A percentile compares a stretch with the other conserved stretches of the same genome.
Evolutionary conservation across 192 early-diverging fungal genomes (phyloP).

Genomic region (Coemansia sp.): DNA sequence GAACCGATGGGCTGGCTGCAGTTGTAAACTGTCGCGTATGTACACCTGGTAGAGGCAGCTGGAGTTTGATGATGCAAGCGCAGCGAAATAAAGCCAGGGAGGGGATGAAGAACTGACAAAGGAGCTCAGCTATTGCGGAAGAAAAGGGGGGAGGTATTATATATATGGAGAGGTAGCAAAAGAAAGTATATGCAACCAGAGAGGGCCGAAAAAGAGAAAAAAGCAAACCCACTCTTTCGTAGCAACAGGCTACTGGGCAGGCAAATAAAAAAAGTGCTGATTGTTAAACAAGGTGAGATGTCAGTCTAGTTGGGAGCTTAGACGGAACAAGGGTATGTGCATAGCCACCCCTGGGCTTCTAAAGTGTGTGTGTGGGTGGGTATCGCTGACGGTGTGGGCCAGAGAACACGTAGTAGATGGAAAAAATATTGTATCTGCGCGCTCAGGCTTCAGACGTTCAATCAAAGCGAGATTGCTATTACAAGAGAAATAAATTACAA

Average conservation of each 20-base stretch:
- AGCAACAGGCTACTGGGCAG: neutral
- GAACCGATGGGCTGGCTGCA: slow-evolving; percentile 8
- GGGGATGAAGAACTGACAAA: slow-evolving; percentile 1
- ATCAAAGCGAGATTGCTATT: neutral
- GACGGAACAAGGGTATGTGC: slow-evolving; percentile 14
- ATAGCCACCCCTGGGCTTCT: slow-evolving; percentile 11
- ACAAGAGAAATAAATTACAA: neutral
- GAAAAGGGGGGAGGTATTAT: neutral
- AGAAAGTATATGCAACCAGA: slow-evolving; percentile 9
- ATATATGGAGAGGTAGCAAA: slow-evolving; percentile 1
- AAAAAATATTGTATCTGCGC: neutral
- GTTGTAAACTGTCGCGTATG: neutral
- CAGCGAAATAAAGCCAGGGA: slow-evolving; percentile 6
- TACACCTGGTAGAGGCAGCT: neutral
- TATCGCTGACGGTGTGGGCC: neutral
- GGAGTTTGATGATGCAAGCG: neutral
- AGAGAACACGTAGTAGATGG: neutral
- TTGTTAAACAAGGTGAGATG: slow-evolving; percentile 41
- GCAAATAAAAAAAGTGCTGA: slow-evolving; percentile 8
- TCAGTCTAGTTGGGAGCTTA: slow-evolving; percentile 29
- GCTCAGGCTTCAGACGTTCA: neutral
- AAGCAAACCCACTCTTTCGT: slow-evolving; percentile 1
- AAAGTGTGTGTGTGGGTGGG: neutral
- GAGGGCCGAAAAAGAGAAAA: slow-evolving; percentile 5
- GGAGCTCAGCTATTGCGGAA: neutral